These are phyloP conservation scores for Coemansia sp. DNA, from an alignment of 192 early-diverging fungal species.

Conservation along the genomic window DNA sequence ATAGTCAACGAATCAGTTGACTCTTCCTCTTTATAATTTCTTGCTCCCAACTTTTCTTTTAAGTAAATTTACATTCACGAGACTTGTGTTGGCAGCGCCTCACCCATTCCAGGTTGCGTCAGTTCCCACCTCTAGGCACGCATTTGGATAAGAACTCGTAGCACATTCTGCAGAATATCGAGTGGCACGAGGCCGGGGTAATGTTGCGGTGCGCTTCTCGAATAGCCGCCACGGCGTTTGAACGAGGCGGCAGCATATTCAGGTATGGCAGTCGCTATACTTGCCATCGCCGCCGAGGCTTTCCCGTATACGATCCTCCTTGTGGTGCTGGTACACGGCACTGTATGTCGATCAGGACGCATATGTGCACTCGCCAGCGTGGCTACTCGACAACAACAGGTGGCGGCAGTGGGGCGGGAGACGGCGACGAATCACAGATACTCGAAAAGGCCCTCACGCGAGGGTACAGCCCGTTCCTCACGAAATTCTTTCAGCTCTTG, in stretches of 20 bases:
- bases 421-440: neutral
- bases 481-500: conserved; percentile 45
- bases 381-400: conserved; percentile 3
- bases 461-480: conserved; percentile 36
- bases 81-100: conserved; percentile 1
- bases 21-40: neutral
- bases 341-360: neutral
- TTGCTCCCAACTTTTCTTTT: neutral
- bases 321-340: neutral
- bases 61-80: neutral
- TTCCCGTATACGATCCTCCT: neutral
- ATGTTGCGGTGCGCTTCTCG: conserved; percentile 13
- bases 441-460: conserved; percentile 32
- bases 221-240: conserved; percentile 8
- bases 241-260: conserved; percentile 4
- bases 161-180: neutral
- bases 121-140: neutral
- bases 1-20: neutral
- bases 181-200: neutral
- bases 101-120: neutral
- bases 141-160: conserved; percentile 1
- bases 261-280: conserved; percentile 1
- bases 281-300: neutral
- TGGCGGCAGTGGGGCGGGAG: neutral
- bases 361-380: neutral